Evolutionary conservation across 371 early-diverging fungal genomes (phyloP).

Genomic region (Apophysomyces ossiformis): DNA sequence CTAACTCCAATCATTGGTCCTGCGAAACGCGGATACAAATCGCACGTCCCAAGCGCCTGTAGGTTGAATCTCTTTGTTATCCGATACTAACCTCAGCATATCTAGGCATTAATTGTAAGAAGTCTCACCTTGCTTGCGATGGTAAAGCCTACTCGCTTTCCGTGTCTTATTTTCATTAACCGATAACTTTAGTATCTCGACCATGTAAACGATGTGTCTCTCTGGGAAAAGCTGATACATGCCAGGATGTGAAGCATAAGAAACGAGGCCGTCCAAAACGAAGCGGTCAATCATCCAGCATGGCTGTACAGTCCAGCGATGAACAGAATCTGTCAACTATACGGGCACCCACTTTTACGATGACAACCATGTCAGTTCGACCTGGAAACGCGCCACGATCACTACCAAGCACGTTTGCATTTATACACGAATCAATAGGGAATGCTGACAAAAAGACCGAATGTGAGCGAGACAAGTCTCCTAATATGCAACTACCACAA

Average conservation of each 20-base stretch:
- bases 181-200: constrained; percentile 44
- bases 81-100: neutral
- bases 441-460: neutral
- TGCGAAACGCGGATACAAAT: constrained; percentile 25
- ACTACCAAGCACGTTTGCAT: constrained; percentile 16
- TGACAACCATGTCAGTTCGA: neutral
- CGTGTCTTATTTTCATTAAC: neutral
- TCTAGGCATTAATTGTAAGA: constrained; percentile 71
- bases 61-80: neutral
- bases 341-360: constrained; percentile 18
- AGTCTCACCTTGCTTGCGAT: constrained; percentile 76
- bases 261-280: constrained; percentile 75
- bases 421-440: constrained; percentile 23
- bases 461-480: neutral
- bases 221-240: constrained; percentile 64
- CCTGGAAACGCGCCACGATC: constrained; percentile 6
- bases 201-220: constrained; percentile 75
- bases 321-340: constrained; percentile 10
- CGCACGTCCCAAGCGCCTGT: constrained; percentile 29
- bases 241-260: constrained; percentile 74
- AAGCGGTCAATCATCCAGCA: constrained; percentile 40
- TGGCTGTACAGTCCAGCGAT: constrained; percentile 8
- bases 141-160: constrained; percentile 16
- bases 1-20: constrained; percentile 21
- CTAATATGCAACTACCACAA: neutral